phyloP scores from a whole-genome alignment of 2,329 filamentous ascomycete genomes.

The Exserohilum rostratum region DNA sequence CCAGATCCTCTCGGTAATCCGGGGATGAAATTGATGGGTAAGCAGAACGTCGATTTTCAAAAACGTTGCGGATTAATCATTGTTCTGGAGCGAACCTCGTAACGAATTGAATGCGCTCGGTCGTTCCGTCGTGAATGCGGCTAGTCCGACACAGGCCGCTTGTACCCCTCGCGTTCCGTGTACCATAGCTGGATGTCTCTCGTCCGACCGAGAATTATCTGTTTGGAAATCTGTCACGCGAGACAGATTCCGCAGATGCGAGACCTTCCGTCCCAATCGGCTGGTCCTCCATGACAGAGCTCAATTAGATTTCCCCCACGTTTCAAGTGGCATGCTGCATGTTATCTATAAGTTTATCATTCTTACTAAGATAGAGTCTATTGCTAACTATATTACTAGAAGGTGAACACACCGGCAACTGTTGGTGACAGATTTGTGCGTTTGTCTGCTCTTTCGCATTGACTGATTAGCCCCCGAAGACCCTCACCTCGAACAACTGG shows the following conservation, averaged over 20 bases:
- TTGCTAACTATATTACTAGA: too few relatives aligned
- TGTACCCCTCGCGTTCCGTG: neutral
- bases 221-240: neutral
- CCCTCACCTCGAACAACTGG: neutral
- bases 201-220: neutral
- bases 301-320: neutral
- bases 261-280: neutral
- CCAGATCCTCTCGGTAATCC: neutral
- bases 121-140: neutral
- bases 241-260: neutral
- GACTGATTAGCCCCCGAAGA: neutral
- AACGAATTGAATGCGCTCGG: neutral
- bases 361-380: too few relatives aligned
- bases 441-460: neutral
- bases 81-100: neutral
- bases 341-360: too few relatives aligned
- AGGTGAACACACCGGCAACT: neutral
- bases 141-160: neutral
- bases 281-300: neutral
- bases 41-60: neutral
- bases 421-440: neutral
- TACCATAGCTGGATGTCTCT: neutral
- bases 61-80: neutral
- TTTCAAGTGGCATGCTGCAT: neutral
- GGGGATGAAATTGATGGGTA: neutral